Conservation (phyloP, 352 stramenopile genomes). For the Pythium rishiriense region DNA sequence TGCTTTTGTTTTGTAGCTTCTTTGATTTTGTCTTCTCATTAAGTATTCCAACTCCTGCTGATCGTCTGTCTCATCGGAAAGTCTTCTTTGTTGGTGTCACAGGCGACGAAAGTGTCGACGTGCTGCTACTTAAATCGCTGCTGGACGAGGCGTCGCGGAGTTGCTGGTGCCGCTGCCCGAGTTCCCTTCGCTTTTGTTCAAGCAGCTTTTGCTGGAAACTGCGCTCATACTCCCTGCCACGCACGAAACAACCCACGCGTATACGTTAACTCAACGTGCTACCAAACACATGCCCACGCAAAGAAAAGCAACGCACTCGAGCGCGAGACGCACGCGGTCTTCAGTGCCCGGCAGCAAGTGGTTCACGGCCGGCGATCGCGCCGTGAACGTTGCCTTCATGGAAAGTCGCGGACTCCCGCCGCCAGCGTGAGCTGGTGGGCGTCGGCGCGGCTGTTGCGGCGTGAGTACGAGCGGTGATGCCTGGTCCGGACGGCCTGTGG, state of each 20-base stretch:
- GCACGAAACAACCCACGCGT: neutral
- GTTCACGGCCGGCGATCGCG: slow-evolving; percentile 64
- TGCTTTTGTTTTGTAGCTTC: too few species aligned
- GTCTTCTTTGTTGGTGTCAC: slow-evolving; percentile 4
- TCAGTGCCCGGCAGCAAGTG: slow-evolving; percentile 60
- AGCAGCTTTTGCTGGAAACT: slow-evolving; percentile 17
- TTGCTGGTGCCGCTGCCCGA: neutral
- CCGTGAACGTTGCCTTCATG: slow-evolving; percentile 61
- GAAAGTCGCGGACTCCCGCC: slow-evolving; percentile 46
- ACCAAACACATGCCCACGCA: neutral
- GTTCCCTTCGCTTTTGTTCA: slow-evolving; percentile 1
- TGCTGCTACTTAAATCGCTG: slow-evolving; percentile 20
- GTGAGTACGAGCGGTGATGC: neutral
- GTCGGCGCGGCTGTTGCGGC: slow-evolving; percentile 6
- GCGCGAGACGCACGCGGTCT: slow-evolving; percentile 53
- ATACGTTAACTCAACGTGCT: neutral
- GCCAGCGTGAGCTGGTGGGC: neutral
- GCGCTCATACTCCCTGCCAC: slow-evolving; percentile 30
- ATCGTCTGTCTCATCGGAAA: neutral
- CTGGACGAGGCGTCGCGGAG: neutral
- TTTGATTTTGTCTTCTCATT: neutral
- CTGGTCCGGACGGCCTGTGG: too few species aligned
- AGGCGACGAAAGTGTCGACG: slow-evolving; percentile 7
- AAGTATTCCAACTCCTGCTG: neutral
- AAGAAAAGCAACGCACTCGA: slow-evolving; percentile 38